Evolutionary conservation across 2,329 filamentous ascomycete species (phyloP), one percentile per base, ranked within the genome.

Genomic region (Pyrenophora tritici-repentis): DNA sequence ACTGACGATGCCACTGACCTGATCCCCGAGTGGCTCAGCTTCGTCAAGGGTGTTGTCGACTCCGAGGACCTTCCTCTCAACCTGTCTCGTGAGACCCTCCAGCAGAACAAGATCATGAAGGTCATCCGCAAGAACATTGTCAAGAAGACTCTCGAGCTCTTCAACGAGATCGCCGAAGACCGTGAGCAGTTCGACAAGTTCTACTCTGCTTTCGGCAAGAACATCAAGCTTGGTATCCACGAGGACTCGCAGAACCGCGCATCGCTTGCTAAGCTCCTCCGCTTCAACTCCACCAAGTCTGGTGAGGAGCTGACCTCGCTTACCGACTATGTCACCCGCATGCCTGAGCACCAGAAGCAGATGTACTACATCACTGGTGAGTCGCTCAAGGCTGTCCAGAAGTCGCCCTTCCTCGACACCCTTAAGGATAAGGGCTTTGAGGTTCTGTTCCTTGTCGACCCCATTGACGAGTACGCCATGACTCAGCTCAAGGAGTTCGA

Each of bases 51-150:
- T 88, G 94, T 99, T 71, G 94, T 99, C 78, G 94, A 99, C 83
- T 99, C 94, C 73, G 94, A 99, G 86, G 94, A 99, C 78, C 89
- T 99, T 59, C 94, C 94, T 70, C 89, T 99, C 79, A 99, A 99
- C 87, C 81, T 99, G 83, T 97, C 94, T 74, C 94, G 94, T 89
- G 94, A 99, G 88, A 97, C 93, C 52, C 91, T 99, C 42, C 94
- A 99, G 83, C 94, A 97, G 86, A 99, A 97, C 90, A 97, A 97
- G 91, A 99, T 99, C 85, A 97, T 97, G 94, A 97, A 97, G 89
- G 94, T 97, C 79, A 97, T 97, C 86, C 96, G 95, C 88, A 99
- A 99, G 91, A 99, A 99, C 88, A 96, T 99, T 65, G 92, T 99
- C 85, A 99, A 97, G 92, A 99, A 99, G 90, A 90, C 91, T 63